Conservation (phyloP, 2,329 filamentous ascomycete genomes). For the Davidsoniella eucalypti region DNA sequence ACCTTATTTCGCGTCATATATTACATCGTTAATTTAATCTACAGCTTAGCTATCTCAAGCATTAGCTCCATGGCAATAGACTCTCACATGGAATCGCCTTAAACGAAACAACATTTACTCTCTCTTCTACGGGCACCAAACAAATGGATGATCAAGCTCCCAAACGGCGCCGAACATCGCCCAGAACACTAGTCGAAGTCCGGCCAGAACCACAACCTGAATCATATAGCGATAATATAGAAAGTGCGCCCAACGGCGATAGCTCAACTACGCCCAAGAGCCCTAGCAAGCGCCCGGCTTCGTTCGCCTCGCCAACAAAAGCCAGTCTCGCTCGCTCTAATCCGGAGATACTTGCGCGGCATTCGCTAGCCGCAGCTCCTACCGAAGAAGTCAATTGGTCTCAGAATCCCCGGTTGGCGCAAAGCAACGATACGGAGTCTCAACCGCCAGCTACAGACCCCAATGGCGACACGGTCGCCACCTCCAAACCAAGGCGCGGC, state of each 20-base stretch:
- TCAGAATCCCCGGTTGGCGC: conserved; percentile 8
- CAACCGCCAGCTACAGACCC: not conserved
- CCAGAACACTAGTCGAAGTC: conserved; percentile 27
- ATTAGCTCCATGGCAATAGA: too few relatives aligned
- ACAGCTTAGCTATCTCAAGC: too few relatives aligned
- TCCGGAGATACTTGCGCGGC: conserved; percentile 36
- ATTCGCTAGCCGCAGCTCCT: conserved; percentile 13
- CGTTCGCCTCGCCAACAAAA: conserved; percentile 49
- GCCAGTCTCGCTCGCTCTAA: conserved; percentile 46
- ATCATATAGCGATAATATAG: conserved; percentile 14
- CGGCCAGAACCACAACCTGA: conserved; percentile 12
- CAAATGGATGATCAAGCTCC: conserved; percentile 39
- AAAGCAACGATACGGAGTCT: not conserved
- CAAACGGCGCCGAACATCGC: conserved; percentile 48
- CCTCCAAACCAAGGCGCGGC: not conserved
- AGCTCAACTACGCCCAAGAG: conserved; percentile 21
- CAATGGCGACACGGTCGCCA: not conserved
- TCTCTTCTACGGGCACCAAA: too few relatives aligned
- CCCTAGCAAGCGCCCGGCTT: conserved; percentile 28
- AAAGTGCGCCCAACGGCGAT: conserved; percentile 15
- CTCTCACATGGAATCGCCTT: too few relatives aligned
- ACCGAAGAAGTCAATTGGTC: not conserved
- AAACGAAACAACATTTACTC: too few relatives aligned
- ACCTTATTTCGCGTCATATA: too few relatives aligned
- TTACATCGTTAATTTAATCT: not conserved